Evolutionary conservation across 108 stramenopile genomes (phyloP).

Genomic region (Aureococcus anophagefferens): DNA sequence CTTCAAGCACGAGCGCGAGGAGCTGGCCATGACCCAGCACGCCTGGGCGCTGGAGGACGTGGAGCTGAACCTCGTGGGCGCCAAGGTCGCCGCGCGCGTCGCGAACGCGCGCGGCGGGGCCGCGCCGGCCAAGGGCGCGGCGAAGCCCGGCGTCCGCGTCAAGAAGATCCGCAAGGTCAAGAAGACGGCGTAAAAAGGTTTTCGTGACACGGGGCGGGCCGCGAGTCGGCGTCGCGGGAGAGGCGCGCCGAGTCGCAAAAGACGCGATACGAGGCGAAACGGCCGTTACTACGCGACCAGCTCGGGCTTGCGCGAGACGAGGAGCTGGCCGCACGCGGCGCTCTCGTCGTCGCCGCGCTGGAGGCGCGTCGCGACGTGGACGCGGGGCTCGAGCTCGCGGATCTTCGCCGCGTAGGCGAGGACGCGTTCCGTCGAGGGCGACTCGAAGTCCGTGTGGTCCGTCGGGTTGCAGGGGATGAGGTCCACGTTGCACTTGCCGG

Average conservation of each 20-base stretch:
- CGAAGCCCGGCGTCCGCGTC: no score
- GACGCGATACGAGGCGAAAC: no score
- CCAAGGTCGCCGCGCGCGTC: background rate
- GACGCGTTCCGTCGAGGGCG: background rate
- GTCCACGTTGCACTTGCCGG: background rate
- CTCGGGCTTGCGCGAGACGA: background rate
- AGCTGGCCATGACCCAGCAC: slow-evolving; percentile 63
- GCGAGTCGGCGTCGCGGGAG: no score
- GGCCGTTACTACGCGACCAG: no score
- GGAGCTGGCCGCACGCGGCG: slow-evolving; percentile 73
- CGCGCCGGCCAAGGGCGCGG: no score
- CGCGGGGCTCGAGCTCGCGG: slow-evolving; percentile 4
- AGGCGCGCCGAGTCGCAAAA: no score
- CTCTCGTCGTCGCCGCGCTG: slow-evolving; percentile 71
- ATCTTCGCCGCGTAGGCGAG: background rate
- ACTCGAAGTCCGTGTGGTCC: background rate
- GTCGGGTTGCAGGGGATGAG: slow-evolving; percentile 7
- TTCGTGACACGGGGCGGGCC: no score
- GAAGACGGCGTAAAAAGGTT: no score
- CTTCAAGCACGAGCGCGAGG: slow-evolving; percentile 63
- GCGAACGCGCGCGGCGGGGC: no score
- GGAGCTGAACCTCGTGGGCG: slow-evolving; percentile 7
- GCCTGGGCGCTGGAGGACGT: slow-evolving; percentile 37
- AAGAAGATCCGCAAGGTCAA: no score
- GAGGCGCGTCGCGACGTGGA: slow-evolving; percentile 48